Evolutionary conservation across 2,329 filamentous ascomycete genomes (phyloP).

Genomic region (Cercospora nicotianae): DNA sequence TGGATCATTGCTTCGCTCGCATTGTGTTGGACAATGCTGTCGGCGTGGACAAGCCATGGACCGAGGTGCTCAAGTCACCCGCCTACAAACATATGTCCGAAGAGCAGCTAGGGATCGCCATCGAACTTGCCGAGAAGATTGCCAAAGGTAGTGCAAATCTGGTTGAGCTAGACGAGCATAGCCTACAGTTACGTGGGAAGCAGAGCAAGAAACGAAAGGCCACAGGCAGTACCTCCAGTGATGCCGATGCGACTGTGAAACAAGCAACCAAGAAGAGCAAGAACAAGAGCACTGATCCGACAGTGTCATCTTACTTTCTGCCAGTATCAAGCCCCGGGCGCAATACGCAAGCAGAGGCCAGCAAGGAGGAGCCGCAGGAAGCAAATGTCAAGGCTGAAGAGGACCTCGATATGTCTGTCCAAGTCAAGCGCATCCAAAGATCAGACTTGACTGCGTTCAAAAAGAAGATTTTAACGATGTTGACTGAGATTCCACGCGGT

Average conservation of each 20-base stretch:
- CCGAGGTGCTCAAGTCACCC: constrained; percentile 43
- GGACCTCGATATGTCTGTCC: constrained; percentile 23
- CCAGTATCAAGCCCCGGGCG: constrained; percentile 26
- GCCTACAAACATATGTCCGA: constrained; percentile 48
- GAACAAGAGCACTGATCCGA: constrained; percentile 18
- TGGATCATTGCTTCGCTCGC: constrained; percentile 49
- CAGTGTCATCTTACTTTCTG: constrained; percentile 37
- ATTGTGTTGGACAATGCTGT: constrained; percentile 48
- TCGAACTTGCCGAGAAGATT: constrained; percentile 43
- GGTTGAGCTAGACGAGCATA: constrained; percentile 43
- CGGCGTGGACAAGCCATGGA: constrained; percentile 46
- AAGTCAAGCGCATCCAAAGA: constrained; percentile 45
- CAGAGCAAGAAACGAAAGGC: constrained; percentile 30
- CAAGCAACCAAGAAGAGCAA: constrained; percentile 27
- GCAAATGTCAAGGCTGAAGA: background rate
- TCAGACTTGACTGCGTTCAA: constrained; percentile 55
- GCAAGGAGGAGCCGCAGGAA: background rate
- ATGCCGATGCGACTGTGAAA: background rate
- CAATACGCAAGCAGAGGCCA: background rate
- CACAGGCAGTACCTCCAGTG: background rate
- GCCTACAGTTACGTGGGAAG: constrained; percentile 44
- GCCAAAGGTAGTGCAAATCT: constrained; percentile 42
- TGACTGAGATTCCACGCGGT: constrained; percentile 40
- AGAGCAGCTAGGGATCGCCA: constrained; percentile 41
- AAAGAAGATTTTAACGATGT: constrained; percentile 38